phyloP scores from a whole-genome alignment of 106 monocot genomes.

The Acorus calamus region DNA sequence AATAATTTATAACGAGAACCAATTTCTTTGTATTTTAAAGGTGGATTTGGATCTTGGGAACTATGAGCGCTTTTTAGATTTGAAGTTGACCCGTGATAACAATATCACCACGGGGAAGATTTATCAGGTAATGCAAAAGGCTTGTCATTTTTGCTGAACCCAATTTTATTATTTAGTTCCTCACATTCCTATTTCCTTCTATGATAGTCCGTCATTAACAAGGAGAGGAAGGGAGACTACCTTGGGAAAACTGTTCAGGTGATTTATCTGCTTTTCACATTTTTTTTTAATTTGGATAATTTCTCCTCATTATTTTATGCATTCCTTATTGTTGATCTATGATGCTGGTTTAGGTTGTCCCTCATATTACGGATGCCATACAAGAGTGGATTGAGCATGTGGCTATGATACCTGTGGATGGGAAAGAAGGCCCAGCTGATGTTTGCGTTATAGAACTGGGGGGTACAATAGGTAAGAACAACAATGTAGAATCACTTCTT shows the following conservation, averaged over 20 bases:
- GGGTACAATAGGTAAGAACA: conserved; percentile 48
- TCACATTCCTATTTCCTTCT: neutral
- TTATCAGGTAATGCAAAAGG: conserved; percentile 11
- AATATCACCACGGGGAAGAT: conserved; percentile 34
- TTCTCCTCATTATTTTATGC: neutral
- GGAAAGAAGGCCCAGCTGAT: conserved; percentile 52
- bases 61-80: conserved; percentile 21
- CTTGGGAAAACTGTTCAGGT: conserved; percentile 78
- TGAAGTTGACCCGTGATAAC: conserved; percentile 23
- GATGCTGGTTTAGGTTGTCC: conserved; percentile 31
- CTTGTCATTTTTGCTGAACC: neutral
- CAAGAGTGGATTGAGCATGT: conserved; percentile 66
- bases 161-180: neutral
- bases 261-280: too few species aligned
- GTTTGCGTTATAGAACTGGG: conserved; percentile 65
- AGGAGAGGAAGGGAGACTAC: conserved; percentile 67
- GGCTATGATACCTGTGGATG: conserved; percentile 49
- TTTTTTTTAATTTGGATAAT: too few species aligned
- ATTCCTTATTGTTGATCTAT: neutral
- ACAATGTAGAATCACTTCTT: neutral
- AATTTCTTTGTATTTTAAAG: conserved; percentile 3
- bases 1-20: too few species aligned
- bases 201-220: conserved; percentile 47
- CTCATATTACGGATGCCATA: conserved; percentile 60
- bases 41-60: conserved; percentile 35